Evolutionary conservation across 1,139 yeast genomes (phyloP).

Genomic region (Magnusiomyces starmeri): DNA sequence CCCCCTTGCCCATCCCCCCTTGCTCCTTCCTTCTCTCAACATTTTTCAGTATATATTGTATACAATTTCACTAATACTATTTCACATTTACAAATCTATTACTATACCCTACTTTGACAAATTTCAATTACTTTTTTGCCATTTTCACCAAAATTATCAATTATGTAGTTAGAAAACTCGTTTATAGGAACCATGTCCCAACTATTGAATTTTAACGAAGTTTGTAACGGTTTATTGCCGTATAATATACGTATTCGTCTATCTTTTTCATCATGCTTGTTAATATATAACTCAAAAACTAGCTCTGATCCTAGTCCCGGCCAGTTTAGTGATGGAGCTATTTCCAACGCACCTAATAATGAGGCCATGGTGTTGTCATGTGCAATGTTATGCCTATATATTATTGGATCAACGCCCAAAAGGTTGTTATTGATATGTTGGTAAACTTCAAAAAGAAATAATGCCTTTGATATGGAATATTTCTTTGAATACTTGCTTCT

Average conservation of each 20-base stretch:
- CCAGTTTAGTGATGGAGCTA: constrained; percentile 34
- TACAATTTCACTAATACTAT: too few relatives aligned
- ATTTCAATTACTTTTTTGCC: constrained; percentile 2
- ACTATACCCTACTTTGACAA: background rate
- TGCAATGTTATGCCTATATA: constrained; percentile 37
- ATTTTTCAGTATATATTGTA: too few relatives aligned
- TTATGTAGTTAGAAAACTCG: constrained; percentile 1
- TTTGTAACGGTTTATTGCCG: constrained; percentile 27
- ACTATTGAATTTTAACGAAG: constrained; percentile 1
- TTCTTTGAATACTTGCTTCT: constrained; percentile 31
- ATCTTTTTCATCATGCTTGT: constrained; percentile 21
- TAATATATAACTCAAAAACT: constrained; percentile 32
- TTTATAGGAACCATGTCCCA: constrained; percentile 7
- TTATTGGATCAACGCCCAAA: constrained; percentile 24
- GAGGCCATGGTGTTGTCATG: constrained; percentile 39
- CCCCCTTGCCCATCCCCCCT: too few relatives aligned
- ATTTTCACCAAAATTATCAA: background rate
- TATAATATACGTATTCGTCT: constrained; percentile 34
- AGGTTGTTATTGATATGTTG: constrained; percentile 26
- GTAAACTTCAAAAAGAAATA: constrained; percentile 34
- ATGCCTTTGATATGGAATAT: constrained; percentile 30
- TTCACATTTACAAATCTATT: background rate
- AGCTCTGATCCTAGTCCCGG: constrained; percentile 42
- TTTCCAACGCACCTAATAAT: constrained; percentile 33
- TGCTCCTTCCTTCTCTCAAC: too few relatives aligned